Conservation (phyloP, 768 basidiomycete species). For the Termitomyces sp. region DNA sequence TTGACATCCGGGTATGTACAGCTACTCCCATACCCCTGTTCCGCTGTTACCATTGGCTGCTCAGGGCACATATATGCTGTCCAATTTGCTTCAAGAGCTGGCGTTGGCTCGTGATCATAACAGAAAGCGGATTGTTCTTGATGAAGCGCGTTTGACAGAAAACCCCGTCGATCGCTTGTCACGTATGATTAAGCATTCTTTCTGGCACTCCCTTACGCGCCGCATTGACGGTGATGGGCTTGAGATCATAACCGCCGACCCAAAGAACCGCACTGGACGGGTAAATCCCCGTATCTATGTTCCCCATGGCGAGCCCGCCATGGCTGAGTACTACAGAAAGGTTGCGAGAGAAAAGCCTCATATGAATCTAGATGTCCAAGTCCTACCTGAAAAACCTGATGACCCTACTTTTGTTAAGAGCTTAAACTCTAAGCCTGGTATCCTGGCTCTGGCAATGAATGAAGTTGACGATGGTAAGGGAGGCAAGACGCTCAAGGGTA, state of each 20-base stretch:
- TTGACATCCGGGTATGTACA: slow-evolving; percentile 79
- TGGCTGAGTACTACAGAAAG: slow-evolving; percentile 92
- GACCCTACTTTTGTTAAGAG: slow-evolving; percentile 88
- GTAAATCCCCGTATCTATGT: slow-evolving; percentile 93
- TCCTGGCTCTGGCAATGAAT: slow-evolving; percentile 94
- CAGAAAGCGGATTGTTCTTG: slow-evolving; percentile 95
- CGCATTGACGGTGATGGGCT: slow-evolving; percentile 96
- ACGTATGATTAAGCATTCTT: slow-evolving; percentile 96
- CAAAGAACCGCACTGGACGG: slow-evolving; percentile 92
- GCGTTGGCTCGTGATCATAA: slow-evolving; percentile 94
- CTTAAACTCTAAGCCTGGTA: slow-evolving; percentile 89
- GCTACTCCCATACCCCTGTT: background rate
- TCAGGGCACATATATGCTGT: slow-evolving; percentile 98
- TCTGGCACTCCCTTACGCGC: slow-evolving; percentile 96
- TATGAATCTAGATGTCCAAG: slow-evolving; percentile 88
- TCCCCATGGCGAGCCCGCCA: slow-evolving; percentile 86
- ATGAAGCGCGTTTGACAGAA: slow-evolving; percentile 95
- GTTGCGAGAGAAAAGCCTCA: slow-evolving; percentile 92
- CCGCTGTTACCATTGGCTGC: slow-evolving; percentile 8
- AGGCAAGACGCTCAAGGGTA: slow-evolving; percentile 80
- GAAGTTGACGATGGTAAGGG: slow-evolving; percentile 77
- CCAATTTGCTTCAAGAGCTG: slow-evolving; percentile 97
- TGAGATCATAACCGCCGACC: slow-evolving; percentile 96
- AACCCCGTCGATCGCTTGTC: slow-evolving; percentile 96
- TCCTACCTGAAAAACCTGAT: slow-evolving; percentile 82